Conservation (phyloP, 1,139 yeast species). For the Lodderomyces oxycetoniae region DNA sequence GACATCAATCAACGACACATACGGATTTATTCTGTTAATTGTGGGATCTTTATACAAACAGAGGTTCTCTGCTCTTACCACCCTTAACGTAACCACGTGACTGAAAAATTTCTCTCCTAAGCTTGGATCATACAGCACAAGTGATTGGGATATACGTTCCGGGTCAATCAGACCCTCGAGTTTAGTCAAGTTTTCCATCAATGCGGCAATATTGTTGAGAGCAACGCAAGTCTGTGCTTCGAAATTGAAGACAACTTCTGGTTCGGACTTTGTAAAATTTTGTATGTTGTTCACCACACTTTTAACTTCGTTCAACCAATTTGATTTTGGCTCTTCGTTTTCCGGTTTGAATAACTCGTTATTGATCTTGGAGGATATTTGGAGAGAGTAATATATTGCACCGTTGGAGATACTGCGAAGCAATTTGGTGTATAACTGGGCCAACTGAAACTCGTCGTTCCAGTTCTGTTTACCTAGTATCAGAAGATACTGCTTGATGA, state of each 20-base stretch:
- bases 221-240: slow-evolving; percentile 67
- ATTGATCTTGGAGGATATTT: slow-evolving; percentile 43
- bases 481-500: slow-evolving; percentile 54
- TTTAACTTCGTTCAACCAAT: slow-evolving; percentile 45
- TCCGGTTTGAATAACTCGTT: slow-evolving; percentile 32
- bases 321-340: slow-evolving; percentile 13
- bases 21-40: slow-evolving; percentile 52
- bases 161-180: slow-evolving; percentile 63
- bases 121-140: slow-evolving; percentile 32
- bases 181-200: slow-evolving; percentile 52
- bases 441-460: slow-evolving; percentile 57
- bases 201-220: slow-evolving; percentile 63
- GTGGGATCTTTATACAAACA: slow-evolving; percentile 30
- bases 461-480: slow-evolving; percentile 49
- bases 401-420: slow-evolving; percentile 63
- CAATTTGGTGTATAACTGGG: slow-evolving; percentile 54
- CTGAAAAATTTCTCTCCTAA: slow-evolving; percentile 32
- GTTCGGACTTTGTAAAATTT: slow-evolving; percentile 21
- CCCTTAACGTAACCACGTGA: slow-evolving; percentile 61
- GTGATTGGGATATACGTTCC: slow-evolving; percentile 49
- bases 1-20: slow-evolving; percentile 65
- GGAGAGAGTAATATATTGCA: slow-evolving; percentile 47
- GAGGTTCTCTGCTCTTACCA: slow-evolving; percentile 69
- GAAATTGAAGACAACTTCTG: slow-evolving; percentile 58
- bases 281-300: slow-evolving; percentile 46